These are phyloP conservation scores for Melanomma pulvis-pyrius DNA, from an alignment of 495 filamentous ascomycete species.

Conservation along the genomic window DNA sequence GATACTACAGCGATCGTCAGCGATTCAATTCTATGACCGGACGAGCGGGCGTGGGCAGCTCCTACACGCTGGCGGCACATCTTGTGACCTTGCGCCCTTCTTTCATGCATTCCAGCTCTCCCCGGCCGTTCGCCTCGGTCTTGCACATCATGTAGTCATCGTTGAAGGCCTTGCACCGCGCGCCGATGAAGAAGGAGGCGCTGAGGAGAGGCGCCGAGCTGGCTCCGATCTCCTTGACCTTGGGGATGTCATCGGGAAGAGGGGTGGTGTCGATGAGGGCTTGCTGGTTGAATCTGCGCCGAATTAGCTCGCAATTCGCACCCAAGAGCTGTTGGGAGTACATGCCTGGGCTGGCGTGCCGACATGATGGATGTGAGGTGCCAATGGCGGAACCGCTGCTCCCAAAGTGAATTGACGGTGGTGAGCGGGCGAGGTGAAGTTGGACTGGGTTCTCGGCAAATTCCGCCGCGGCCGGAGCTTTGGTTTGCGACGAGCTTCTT, in stretches of 20 bases:
- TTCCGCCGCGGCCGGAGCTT: slow-evolving; percentile 11
- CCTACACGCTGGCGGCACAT: slow-evolving; percentile 95
- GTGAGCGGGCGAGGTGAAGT: slow-evolving; percentile 6
- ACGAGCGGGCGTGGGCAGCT: background rate
- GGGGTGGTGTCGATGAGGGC: slow-evolving; percentile 95
- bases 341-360: slow-evolving; percentile 48
- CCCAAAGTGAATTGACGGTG: slow-evolving; percentile 24
- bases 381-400: slow-evolving; percentile 29
- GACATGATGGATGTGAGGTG: slow-evolving; percentile 43
- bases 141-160: slow-evolving; percentile 99
- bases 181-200: slow-evolving; percentile 96
- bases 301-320: slow-evolving; percentile 30
- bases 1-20: slow-evolving; percentile 57
- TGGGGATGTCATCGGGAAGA: slow-evolving; percentile 85
- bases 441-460: background rate
- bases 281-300: slow-evolving; percentile 82
- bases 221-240: slow-evolving; percentile 86
- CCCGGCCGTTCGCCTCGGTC: slow-evolving; percentile 80
- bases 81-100: slow-evolving; percentile 95
- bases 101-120: slow-evolving; percentile 92
- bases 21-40: background rate
- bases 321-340: background rate
- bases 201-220: slow-evolving; percentile 88
- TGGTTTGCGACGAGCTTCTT: slow-evolving; percentile 5
- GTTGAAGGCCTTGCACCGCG: slow-evolving; percentile 90